phyloP scores from a whole-genome alignment of 169 alveolate genomes.

The Plasmodium coatneyi region DNA sequence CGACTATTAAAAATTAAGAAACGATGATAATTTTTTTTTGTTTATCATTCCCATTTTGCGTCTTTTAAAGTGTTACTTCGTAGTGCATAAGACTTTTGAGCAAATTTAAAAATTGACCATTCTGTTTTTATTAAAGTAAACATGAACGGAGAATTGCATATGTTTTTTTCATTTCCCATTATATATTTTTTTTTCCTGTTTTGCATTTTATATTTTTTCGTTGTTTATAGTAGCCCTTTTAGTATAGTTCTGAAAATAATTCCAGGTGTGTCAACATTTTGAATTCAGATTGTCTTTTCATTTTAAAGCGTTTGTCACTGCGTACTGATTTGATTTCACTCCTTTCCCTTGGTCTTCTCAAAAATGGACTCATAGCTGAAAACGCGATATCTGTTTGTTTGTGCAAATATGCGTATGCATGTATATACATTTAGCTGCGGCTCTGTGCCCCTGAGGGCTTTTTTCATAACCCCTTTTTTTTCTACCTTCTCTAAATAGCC shows the following conservation, averaged over 20 bases:
- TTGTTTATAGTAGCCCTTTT: not conserved
- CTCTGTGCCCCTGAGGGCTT: not conserved
- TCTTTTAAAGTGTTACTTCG: not conserved
- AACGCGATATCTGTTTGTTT: not conserved
- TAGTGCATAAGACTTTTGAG: not conserved
- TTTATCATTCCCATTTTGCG: not conserved
- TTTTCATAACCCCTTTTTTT: not conserved
- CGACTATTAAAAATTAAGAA: not conserved
- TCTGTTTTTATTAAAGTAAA: not conserved
- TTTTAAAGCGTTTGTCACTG: not conserved
- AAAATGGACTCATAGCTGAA: not conserved
- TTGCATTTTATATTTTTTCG: not conserved
- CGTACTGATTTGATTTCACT: not conserved
- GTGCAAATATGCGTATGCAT: not conserved
- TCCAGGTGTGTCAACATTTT: not conserved
- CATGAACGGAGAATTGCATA: not conserved
- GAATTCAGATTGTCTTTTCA: not conserved
- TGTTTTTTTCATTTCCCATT: not conserved
- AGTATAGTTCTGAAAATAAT: not conserved
- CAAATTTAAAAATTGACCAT: not conserved
- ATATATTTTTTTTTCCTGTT: not conserved
- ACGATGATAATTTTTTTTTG: not conserved
- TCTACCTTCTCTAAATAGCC: not conserved
- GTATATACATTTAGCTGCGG: not conserved
- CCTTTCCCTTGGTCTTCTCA: not conserved